Evolutionary conservation across 768 basidiomycete genomes (phyloP).

Genomic region (Suillus subaureus): DNA sequence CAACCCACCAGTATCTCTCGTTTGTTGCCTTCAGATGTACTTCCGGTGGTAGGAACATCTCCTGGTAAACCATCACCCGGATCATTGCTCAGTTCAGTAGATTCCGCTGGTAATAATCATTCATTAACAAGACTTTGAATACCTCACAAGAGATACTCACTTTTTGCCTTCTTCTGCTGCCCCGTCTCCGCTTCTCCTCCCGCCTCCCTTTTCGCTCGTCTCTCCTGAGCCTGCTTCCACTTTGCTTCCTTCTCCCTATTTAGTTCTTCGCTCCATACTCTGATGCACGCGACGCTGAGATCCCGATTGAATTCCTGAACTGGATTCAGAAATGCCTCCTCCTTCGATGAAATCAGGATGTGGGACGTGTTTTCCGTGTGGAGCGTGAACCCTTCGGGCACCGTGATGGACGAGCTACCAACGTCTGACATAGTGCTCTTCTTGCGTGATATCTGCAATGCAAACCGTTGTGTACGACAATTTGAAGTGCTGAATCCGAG

Average conservation of each 20-base stretch:
- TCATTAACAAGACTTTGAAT: conserved; percentile 3
- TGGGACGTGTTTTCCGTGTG: conserved; percentile 82
- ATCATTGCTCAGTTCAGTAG: neutral
- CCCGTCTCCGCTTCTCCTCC: neutral
- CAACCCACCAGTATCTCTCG: conserved; percentile 24
- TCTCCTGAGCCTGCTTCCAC: conserved; percentile 58
- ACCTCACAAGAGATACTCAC: conserved; percentile 34
- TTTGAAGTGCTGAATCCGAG: conserved; percentile 14
- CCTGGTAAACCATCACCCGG: neutral
- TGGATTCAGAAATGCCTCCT: conserved; percentile 94
- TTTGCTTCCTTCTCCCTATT: conserved; percentile 62
- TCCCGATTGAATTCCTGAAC: conserved; percentile 99
- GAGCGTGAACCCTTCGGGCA: conserved; percentile 77
- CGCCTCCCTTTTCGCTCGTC: conserved; percentile 39
- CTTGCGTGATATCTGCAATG: neutral
- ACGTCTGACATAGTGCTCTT: conserved; percentile 4
- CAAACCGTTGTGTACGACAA: neutral
- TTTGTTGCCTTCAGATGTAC: conserved; percentile 15
- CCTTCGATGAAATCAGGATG: conserved; percentile 68
- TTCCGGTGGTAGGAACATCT: neutral
- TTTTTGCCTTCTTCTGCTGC: conserved; percentile 44
- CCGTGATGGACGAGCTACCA: conserved; percentile 29
- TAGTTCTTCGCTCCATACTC: conserved; percentile 80
- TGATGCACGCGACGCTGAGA: conserved; percentile 86
- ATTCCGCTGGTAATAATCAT: neutral